These are phyloP conservation scores for Fusarium stilboides DNA, from an alignment of 2,329 filamentous ascomycete genomes.

Conservation along the genomic window DNA sequence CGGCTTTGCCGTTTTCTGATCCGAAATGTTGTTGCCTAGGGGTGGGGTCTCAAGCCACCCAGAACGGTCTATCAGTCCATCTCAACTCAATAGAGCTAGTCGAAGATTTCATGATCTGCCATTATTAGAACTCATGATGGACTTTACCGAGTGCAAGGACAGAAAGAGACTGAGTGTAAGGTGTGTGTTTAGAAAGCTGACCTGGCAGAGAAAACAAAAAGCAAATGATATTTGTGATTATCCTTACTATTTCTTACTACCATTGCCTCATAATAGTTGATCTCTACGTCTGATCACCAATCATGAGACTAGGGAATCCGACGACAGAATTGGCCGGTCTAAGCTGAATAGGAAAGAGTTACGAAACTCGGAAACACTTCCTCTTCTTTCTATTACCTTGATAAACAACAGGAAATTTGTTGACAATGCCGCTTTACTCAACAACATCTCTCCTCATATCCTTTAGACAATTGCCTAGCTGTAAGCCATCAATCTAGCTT, in stretches of 20 bases:
- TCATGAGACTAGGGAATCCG: conserved; percentile 7
- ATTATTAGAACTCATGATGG: conserved; percentile 41
- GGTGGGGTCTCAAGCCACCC: conserved; percentile 32
- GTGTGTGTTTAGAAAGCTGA: conserved; percentile 11
- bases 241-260: neutral
- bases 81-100: conserved; percentile 32
- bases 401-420: conserved; percentile 17
- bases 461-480: conserved; percentile 13
- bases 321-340: neutral
- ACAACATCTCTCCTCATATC: conserved; percentile 13
- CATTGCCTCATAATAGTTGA: neutral
- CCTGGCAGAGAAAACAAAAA: conserved; percentile 7
- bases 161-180: neutral
- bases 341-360: neutral
- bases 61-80: conserved; percentile 23
- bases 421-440: conserved; percentile 28
- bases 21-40: conserved; percentile 46
- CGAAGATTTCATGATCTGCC: conserved; percentile 39
- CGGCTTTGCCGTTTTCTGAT: conserved; percentile 14
- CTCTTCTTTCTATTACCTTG: neutral
- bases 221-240: neutral
- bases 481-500: conserved; percentile 12
- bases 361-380: neutral
- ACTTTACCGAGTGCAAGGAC: neutral
- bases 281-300: conserved; percentile 4